These are phyloP conservation scores for Annulohypoxylon bovei DNA, from an alignment of 495 filamentous ascomycete species.

Conservation along the genomic window DNA sequence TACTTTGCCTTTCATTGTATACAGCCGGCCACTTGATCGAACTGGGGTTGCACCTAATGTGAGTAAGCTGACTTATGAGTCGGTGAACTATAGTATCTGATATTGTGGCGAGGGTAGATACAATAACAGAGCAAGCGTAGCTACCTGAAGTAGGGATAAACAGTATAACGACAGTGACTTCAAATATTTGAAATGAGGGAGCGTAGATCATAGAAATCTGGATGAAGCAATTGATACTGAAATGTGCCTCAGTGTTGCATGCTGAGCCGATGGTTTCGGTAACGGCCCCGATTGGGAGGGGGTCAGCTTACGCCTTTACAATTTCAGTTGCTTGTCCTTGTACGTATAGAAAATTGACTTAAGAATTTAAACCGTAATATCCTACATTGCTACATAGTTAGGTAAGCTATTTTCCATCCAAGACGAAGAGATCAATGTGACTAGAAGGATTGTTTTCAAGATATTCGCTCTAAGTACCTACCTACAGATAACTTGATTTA, in stretches of 20 bases:
- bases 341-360: too few relatives aligned
- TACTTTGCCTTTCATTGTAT: neutral
- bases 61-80: constrained; percentile 34
- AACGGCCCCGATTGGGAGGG: neutral
- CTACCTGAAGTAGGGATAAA: neutral
- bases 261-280: neutral
- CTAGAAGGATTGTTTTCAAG: neutral
- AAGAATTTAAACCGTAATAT: too few relatives aligned
- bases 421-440: neutral
- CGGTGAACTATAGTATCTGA: neutral
- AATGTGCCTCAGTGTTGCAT: constrained; percentile 1
- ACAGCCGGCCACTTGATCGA: constrained; percentile 6
- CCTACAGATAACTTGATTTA: neutral
- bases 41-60: constrained; percentile 3
- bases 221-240: neutral
- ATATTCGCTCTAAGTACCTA: neutral
- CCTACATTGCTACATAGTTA: too few relatives aligned
- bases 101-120: neutral
- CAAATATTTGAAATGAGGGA: too few relatives aligned
- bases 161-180: neutral
- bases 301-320: too few relatives aligned
- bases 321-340: too few relatives aligned
- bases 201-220: neutral
- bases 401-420: neutral
- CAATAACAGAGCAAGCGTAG: neutral